These are phyloP conservation scores for Pseudogymnoascus sp. DNA, from an alignment of 2,329 filamentous ascomycete genomes.

Conservation along the genomic window DNA sequence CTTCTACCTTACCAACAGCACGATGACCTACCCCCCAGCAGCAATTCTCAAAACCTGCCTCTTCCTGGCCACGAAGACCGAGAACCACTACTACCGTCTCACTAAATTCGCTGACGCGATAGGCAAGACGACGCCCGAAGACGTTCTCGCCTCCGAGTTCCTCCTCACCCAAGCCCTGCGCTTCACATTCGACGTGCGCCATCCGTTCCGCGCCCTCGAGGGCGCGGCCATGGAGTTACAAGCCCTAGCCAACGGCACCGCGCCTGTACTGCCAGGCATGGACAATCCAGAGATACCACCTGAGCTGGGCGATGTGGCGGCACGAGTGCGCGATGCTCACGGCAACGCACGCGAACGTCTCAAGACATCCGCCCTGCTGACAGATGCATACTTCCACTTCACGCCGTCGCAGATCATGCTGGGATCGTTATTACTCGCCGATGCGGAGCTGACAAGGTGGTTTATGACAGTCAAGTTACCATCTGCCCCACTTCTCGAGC, in stretches of 20 bases:
- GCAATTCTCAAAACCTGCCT: constrained; percentile 83
- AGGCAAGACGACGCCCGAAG: constrained; percentile 62
- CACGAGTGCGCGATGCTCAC: constrained; percentile 54
- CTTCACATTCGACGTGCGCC: constrained; percentile 87
- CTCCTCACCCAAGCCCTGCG: constrained; percentile 83
- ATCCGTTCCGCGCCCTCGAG: constrained; percentile 81
- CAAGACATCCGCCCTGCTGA: constrained; percentile 72
- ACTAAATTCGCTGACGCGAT: constrained; percentile 60
- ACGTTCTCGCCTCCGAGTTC: constrained; percentile 86
- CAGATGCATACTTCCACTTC: constrained; percentile 95
- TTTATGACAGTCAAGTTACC: constrained; percentile 26
- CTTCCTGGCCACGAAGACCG: constrained; percentile 89
- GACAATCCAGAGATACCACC: background rate
- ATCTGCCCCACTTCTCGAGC: constrained; percentile 30
- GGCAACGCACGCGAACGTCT: constrained; percentile 63
- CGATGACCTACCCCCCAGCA: constrained; percentile 92
- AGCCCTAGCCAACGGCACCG: constrained; percentile 46
- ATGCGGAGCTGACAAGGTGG: constrained; percentile 45
- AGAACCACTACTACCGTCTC: constrained; percentile 59
- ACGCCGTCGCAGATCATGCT: constrained; percentile 92
- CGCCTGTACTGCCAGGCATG: constrained; percentile 18
- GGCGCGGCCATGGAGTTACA: constrained; percentile 77
- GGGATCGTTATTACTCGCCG: constrained; percentile 66
- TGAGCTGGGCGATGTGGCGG: constrained; percentile 23
- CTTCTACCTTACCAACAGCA: constrained; percentile 91